Base-by-base conservation (phyloP, 1,284 basidiomycete genomes). In the Tilletiaria anomala region DNA sequence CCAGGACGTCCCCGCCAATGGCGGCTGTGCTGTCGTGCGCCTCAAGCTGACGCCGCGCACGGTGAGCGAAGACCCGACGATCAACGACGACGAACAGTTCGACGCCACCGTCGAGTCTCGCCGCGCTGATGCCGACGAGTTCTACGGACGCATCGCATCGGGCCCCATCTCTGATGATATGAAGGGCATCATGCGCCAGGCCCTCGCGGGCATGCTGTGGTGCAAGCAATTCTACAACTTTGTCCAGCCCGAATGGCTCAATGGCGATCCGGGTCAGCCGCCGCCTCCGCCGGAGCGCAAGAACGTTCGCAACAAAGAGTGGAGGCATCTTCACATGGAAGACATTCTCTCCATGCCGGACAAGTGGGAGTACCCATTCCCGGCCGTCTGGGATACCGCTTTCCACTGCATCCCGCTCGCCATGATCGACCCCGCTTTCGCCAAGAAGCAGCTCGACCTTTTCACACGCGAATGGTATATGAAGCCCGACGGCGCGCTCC, bases 261-360 rank as follows among this genome's bases (percentile, higher is more conserved):
- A 84, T 47, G 91, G 91, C 38, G 91, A 97, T 70, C 81, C 87
- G 6, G 82, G 82, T 15, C 91, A 96, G 69, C 91, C 91, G 3
- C 76, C 86, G 14, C 91, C 91, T 2, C 91, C 91, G 12, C 79
- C 84, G 1, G 82, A 84, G 62, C 76, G 91, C 50, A 88, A 89
- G 70, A 73, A 73, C 56, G 73, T 91, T 45, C 75, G 88, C 48
- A 97, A 96, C 70, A 74, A 73, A 68, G 85, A 69, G 54, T 40
- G 47, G 48, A 80, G 78, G 49, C 91, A 97, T 70, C 74, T 97
- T 71, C 80, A 96, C 68, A 81, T 89, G 50, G 84, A 85, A 47
- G 91, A 97, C 67, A 79, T 97, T 51, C 75, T 97, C 35, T 93
- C 88, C 6, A 96, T 97, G 91, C 91, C 91, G 6, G 91, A 96